Evolutionary conservation across 495 filamentous ascomycete species (phyloP).

Genomic region (Symbiotaphrina buchneri): DNA sequence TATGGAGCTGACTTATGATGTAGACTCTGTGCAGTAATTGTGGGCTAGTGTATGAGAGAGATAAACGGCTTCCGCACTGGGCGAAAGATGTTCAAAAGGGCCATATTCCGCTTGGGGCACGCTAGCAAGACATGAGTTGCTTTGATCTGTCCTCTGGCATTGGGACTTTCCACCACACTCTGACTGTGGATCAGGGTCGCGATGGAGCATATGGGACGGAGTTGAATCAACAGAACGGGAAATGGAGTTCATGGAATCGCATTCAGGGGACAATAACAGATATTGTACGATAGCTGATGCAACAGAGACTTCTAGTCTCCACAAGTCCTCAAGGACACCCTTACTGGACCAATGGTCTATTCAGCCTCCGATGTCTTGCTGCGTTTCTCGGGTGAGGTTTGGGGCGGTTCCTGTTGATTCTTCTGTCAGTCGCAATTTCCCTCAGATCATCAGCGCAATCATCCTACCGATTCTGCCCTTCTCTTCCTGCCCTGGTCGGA

Average conservation of each 20-base stretch:
- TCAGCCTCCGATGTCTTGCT: neutral
- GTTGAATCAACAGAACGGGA: neutral
- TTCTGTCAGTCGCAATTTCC: constrained; percentile 1
- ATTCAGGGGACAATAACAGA: neutral
- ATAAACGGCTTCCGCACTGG: constrained; percentile 67
- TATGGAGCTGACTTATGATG: constrained; percentile 1
- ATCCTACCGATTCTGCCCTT: constrained; percentile 2
- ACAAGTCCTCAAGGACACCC: neutral
- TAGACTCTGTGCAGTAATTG: constrained; percentile 91
- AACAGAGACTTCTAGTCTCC: neutral
- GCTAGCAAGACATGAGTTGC: constrained; percentile 3
- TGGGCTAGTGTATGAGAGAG: constrained; percentile 69
- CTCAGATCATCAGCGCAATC: neutral
- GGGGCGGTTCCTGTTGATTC: constrained; percentile 1
- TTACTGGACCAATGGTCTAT: neutral
- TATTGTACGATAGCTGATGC: neutral
- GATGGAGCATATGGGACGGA: neutral
- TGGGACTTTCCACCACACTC: constrained; percentile 1
- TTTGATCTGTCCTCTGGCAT: neutral
- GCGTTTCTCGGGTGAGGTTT: neutral
- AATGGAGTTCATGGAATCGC: neutral
- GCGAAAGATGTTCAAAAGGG: constrained; percentile 51
- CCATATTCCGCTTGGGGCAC: constrained; percentile 20
- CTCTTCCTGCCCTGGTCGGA: constrained; percentile 1
- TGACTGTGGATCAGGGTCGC: neutral